Evolutionary conservation across 306 rosid genomes (phyloP).

Genomic region (Prunus armeniaca): DNA sequence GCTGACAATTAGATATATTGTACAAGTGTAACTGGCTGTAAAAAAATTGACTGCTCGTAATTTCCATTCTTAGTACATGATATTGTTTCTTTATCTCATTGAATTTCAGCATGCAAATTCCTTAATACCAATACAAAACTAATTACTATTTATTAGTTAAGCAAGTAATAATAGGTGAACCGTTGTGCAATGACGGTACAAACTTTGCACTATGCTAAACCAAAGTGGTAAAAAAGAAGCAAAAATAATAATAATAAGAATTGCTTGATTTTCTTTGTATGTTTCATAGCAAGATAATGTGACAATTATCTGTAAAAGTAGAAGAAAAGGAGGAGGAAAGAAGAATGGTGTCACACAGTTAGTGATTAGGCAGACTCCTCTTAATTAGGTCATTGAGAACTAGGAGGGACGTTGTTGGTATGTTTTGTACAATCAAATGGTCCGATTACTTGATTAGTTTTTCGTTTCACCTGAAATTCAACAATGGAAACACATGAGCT

Average conservation of each 20-base stretch:
- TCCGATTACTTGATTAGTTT: slow-evolving; percentile 64
- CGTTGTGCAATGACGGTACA: neutral
- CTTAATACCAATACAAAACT: too few relatives aligned
- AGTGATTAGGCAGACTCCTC: slow-evolving; percentile 10
- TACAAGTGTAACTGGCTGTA: too few relatives aligned
- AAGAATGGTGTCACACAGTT: neutral
- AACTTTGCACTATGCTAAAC: neutral
- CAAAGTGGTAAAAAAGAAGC: neutral
- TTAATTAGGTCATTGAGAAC: slow-evolving; percentile 16
- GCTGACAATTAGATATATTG: too few relatives aligned
- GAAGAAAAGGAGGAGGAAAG: neutral
- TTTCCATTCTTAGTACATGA: too few relatives aligned
- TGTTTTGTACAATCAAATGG: slow-evolving; percentile 88
- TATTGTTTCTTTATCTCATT: too few relatives aligned
- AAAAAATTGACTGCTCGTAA: too few relatives aligned
- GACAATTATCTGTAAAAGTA: neutral
- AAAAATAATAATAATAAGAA: neutral
- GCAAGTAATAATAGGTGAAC: too few relatives aligned
- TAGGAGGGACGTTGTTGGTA: slow-evolving; percentile 34
- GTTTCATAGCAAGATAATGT: neutral
- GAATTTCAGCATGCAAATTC: too few relatives aligned
- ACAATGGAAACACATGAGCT: neutral
- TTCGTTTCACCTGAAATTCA: slow-evolving; percentile 65
- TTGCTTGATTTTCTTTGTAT: neutral
- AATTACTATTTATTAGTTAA: too few relatives aligned